A percentile compares a stretch with the other conserved stretches of the same genome.
phyloP scores from a whole-genome alignment of 805 yeast genomes.

The Zygoascus tannicola region DNA sequence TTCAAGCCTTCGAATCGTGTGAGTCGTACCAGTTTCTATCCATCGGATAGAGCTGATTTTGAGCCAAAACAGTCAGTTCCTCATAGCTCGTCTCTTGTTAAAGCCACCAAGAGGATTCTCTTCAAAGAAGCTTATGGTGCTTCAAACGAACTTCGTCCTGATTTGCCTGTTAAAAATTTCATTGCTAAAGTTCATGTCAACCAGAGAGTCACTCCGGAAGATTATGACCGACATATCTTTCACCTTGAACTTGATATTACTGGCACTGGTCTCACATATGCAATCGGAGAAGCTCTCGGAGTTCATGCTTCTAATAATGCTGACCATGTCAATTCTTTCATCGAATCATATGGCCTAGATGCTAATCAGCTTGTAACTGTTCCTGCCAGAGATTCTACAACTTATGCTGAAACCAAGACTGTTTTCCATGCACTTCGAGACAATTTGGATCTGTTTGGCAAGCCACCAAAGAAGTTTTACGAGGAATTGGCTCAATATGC shows the following conservation, averaged over 20 bases:
- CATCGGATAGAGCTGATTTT: conserved; percentile 12
- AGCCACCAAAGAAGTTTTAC: conserved; percentile 91
- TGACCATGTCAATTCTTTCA: conserved; percentile 56
- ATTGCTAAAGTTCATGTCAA: conserved; percentile 86
- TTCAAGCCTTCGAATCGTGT: conserved; percentile 18
- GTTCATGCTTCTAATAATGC: conserved; percentile 80
- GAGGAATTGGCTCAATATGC: conserved; percentile 73
- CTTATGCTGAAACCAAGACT: conserved; percentile 66
- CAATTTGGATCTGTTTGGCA: conserved; percentile 81
- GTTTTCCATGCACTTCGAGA: conserved; percentile 73
- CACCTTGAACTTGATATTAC: conserved; percentile 88
- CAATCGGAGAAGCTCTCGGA: conserved; percentile 95
- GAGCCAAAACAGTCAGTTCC: conserved; percentile 23
- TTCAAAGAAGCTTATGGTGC: conserved; percentile 73
- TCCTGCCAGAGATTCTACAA: conserved; percentile 44
- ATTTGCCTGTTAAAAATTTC: conserved; percentile 73
- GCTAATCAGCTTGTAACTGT: conserved; percentile 61
- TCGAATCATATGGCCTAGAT: conserved; percentile 60
- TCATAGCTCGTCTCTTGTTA: conserved; percentile 38
- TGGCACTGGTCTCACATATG: conserved; percentile 85
- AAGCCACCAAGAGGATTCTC: conserved; percentile 58
- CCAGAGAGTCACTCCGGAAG: conserved; percentile 80
- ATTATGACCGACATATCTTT: conserved; percentile 91
- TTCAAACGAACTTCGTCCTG: conserved; percentile 67
- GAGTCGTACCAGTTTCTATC: conserved; percentile 19